Percentiles rank a stretch among this genome's conserved stretches.
Evolutionary conservation across 208 protist species (phyloP).

Genomic region (Trypanosomatidae sp.): DNA sequence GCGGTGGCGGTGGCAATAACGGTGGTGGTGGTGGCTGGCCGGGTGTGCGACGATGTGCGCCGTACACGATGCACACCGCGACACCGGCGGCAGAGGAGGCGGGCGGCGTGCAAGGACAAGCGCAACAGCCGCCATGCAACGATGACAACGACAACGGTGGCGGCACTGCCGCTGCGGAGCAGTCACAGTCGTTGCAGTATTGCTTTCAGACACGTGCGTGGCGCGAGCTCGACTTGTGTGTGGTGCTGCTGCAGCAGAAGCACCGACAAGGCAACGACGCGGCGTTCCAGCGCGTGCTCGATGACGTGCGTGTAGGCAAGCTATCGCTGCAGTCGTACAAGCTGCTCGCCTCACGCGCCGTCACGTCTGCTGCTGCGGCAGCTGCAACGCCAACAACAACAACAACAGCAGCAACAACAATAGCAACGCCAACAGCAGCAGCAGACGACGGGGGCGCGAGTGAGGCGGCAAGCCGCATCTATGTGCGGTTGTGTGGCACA

Average conservation of each 20-base stretch:
- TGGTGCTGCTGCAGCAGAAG: slow-evolving; percentile 16
- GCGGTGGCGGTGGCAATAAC: too few relatives aligned
- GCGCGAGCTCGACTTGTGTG: slow-evolving; percentile 13
- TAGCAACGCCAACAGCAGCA: background rate
- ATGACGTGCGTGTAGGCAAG: slow-evolving; percentile 36
- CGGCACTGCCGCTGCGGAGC: too few relatives aligned
- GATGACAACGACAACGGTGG: too few relatives aligned
- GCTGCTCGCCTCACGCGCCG: slow-evolving; percentile 1
- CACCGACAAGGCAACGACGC: slow-evolving; percentile 29
- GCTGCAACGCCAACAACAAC: background rate
- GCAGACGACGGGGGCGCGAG: background rate
- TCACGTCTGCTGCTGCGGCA: background rate
- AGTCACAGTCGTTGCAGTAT: too few relatives aligned
- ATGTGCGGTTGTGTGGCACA: slow-evolving; percentile 49
- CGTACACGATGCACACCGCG: too few relatives aligned
- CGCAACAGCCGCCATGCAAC: too few relatives aligned
- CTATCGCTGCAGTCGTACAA: slow-evolving; percentile 6
- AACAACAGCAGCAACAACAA: background rate
- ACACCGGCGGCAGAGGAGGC: too few relatives aligned
- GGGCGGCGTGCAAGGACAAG: too few relatives aligned
- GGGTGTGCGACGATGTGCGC: too few relatives aligned
- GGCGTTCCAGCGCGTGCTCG: slow-evolving; percentile 28
- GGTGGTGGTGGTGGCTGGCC: too few relatives aligned
- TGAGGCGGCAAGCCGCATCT: background rate
- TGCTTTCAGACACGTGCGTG: slow-evolving; percentile 35